Evolutionary conservation across 306 rosid species (phyloP).

Genomic region (Canavalia ensiformis): DNA sequence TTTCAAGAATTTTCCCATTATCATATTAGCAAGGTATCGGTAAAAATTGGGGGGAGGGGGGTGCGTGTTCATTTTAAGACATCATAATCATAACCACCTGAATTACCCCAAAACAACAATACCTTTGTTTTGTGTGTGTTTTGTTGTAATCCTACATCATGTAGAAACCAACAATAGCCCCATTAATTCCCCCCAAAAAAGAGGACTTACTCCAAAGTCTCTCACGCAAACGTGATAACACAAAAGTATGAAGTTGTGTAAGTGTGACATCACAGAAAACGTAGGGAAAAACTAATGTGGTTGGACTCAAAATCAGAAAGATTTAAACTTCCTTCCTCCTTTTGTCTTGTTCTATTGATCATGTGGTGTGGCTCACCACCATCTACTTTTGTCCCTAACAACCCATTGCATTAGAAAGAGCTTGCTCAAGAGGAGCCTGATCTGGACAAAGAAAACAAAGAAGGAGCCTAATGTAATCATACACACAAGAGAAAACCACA

Average conservation of each 20-base stretch:
- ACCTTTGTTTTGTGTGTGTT: no score
- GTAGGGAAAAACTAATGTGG: background rate
- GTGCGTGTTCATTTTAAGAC: background rate
- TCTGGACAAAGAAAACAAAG: background rate
- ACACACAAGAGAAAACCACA: background rate
- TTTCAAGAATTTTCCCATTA: background rate
- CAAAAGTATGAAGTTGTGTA: background rate
- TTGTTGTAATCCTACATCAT: no score
- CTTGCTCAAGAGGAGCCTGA: conserved; percentile 6
- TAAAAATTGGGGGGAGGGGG: no score
- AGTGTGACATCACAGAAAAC: background rate
- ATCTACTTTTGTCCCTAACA: conserved; percentile 34
- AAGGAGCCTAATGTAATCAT: conserved; percentile 36
- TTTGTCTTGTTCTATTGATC: conserved; percentile 29
- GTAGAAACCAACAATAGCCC: no score
- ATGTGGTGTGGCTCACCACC: conserved; percentile 9
- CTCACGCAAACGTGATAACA: conserved; percentile 8
- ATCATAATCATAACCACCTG: background rate
- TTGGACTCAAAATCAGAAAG: conserved; percentile 15
- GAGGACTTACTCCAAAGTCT: background rate
- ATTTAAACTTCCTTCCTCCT: background rate
- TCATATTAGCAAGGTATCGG: background rate
- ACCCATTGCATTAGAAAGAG: conserved; percentile 44
- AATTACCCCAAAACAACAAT: no score
- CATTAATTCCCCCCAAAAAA: background rate